Evolutionary conservation across 2,329 filamentous ascomycete species (phyloP).

Genomic region (Fusarium duplospermum): DNA sequence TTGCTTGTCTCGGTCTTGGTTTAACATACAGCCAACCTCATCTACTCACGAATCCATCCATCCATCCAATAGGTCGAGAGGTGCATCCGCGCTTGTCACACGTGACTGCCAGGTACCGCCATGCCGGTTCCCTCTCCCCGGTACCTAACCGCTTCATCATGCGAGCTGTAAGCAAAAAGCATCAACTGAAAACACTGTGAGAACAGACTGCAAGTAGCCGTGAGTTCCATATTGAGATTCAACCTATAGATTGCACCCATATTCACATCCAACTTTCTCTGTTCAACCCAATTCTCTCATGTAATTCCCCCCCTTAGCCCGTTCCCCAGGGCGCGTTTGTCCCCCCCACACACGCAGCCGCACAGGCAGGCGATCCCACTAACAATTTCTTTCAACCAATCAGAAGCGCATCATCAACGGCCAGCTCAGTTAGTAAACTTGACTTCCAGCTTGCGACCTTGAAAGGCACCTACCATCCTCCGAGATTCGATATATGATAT

Average conservation of each 20-base stretch:
- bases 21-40: not conserved
- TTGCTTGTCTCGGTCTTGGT: not conserved
- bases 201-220: not conserved
- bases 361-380: conserved; percentile 22
- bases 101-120: not conserved
- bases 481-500: conserved; percentile 17
- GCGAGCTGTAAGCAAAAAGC: not conserved
- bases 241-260: not conserved
- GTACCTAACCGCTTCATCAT: not conserved
- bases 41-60: not conserved
- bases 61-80: not conserved
- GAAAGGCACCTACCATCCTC: conserved; percentile 20
- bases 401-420: not conserved
- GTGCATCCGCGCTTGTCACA: conserved; percentile 2
- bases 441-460: conserved; percentile 6
- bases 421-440: conserved; percentile 25
- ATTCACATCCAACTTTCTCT: not conserved
- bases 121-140: not conserved
- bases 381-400: conserved; percentile 35
- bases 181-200: not conserved
- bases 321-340: conserved; percentile 26
- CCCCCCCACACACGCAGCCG: conserved; percentile 5
- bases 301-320: not conserved
- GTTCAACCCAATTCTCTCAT: not conserved
- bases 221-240: not conserved